These are phyloP conservation scores for Venturia carpophila DNA, from an alignment of 2,329 filamentous ascomycete genomes.

Conservation along the genomic window DNA sequence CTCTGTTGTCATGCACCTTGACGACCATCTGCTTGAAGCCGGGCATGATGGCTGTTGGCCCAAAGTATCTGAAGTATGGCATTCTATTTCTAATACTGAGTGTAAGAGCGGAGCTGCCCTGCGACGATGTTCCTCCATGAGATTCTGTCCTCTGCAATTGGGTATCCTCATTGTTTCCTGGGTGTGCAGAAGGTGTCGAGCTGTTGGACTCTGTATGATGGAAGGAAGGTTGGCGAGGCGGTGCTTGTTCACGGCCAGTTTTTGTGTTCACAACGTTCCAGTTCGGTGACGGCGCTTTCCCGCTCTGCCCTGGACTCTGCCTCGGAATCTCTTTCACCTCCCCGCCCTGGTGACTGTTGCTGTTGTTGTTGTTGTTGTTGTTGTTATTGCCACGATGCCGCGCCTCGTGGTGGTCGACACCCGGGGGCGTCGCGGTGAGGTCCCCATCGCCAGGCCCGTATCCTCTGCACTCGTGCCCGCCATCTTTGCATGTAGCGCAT, in stretches of 20 bases:
- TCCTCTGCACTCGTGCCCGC: conserved; percentile 27
- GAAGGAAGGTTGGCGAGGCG: background rate
- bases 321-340: background rate
- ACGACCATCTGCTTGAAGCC: conserved; percentile 92
- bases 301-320: background rate
- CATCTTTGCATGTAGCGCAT: conserved; percentile 31
- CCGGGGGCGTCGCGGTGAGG: conserved; percentile 32
- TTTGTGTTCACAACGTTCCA: background rate
- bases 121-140: conserved; percentile 23
- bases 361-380: too few species aligned
- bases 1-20: conserved; percentile 59
- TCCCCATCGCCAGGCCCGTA: conserved; percentile 22
- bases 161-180: conserved; percentile 31
- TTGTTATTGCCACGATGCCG: background rate
- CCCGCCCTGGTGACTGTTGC: background rate
- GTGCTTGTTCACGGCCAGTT: background rate
- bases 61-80: conserved; percentile 86
- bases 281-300: background rate
- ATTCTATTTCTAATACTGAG: conserved; percentile 56
- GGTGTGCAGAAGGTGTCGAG: background rate
- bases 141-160: conserved; percentile 26
- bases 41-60: conserved; percentile 81
- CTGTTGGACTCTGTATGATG: background rate
- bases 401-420: background rate
- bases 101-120: conserved; percentile 25